Conservation (phyloP, 192 early-diverging fungal genomes). For the Coemansia aciculifera region DNA sequence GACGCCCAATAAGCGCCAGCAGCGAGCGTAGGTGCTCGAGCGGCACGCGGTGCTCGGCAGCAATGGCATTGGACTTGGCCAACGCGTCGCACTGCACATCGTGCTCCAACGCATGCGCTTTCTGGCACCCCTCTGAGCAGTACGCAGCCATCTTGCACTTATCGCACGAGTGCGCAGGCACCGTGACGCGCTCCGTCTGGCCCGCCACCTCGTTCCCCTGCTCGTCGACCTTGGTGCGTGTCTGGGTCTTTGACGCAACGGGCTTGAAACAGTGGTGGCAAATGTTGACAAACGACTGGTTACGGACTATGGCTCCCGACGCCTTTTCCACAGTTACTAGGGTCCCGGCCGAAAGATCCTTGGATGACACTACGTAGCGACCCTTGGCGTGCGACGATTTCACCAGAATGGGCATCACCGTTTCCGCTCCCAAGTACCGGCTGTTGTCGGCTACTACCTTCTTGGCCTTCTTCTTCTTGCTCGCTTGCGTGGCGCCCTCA, state of each 20-base stretch:
- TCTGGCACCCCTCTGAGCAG: slow-evolving; percentile 60
- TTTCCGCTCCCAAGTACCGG: slow-evolving; percentile 44
- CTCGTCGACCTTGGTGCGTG: slow-evolving; percentile 47
- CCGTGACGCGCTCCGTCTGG: slow-evolving; percentile 29
- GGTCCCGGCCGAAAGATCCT: slow-evolving; percentile 53
- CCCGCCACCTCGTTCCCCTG: slow-evolving; percentile 34
- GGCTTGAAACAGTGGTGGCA: slow-evolving; percentile 58
- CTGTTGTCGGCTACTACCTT: slow-evolving; percentile 53
- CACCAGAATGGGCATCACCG: slow-evolving; percentile 37
- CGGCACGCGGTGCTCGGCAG: slow-evolving; percentile 10
- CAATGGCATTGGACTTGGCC: slow-evolving; percentile 38
- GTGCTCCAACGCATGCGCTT: slow-evolving; percentile 42
- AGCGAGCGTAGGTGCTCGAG: slow-evolving; percentile 43
- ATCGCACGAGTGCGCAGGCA: slow-evolving; percentile 32
- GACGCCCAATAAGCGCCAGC: slow-evolving; percentile 45
- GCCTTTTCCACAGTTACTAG: slow-evolving; percentile 57
- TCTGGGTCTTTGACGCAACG: slow-evolving; percentile 43
- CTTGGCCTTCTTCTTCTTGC: slow-evolving; percentile 54
- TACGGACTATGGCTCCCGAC: slow-evolving; percentile 57
- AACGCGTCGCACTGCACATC: slow-evolving; percentile 48
- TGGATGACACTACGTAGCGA: slow-evolving; percentile 54
- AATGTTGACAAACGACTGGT: slow-evolving; percentile 55
- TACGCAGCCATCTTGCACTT: slow-evolving; percentile 59
- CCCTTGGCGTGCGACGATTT: slow-evolving; percentile 59
- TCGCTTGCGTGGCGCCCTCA: slow-evolving; percentile 15